Base-by-base conservation (phyloP, 148 eudicot species). In the Dianthus caryophyllus region DNA sequence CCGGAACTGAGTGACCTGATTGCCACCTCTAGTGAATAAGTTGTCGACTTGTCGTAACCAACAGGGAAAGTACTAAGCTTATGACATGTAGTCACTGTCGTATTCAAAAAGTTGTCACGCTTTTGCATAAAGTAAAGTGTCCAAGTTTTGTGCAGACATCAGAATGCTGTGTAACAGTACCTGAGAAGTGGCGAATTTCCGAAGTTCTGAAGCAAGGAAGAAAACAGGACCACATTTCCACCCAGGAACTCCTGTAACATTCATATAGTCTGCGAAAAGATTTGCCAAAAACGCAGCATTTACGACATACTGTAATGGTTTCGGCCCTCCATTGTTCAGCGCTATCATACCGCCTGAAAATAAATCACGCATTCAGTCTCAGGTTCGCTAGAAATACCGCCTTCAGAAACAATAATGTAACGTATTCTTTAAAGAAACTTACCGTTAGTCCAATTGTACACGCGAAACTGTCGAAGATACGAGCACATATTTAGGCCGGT, bases 401-500 rank as follows among this genome's bases (percentile, higher is more conserved):
- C 53, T n/a, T 49, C 2, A 16, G 6, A 49, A 49, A 14, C 53
- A 17, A 49, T 49, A 21, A 0, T 0, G 18, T 6, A 49, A 0
- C 17, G 17, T 41, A 18, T 16, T 16, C 9, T 14, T 20, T 14
- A 4, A 8, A 58, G 4, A 58, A 30, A 49, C 63, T 38, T 79
- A 89, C 96, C 96, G 79, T 54, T 25, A 46, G 96, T 89, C 73
- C 74, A 77, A 62, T 89, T 87, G 54, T 83, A 89, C 16, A 87
- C 88, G 1, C 65, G 56, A 58, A 67, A 89, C 14, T 53, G 67
- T 64, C 75, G 52, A 3, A 89, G 77, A 54, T 85, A 89, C 16
- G 93, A 87, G 73, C 96, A 89, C 93, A 89, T 89, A 65, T 77
- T 85, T 27, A 87, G 84, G 21, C 76, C 84, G 0, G 90, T 85